Conservation (phyloP, 1,284 basidiomycete species). For the Trichosporon sp. region DNA sequence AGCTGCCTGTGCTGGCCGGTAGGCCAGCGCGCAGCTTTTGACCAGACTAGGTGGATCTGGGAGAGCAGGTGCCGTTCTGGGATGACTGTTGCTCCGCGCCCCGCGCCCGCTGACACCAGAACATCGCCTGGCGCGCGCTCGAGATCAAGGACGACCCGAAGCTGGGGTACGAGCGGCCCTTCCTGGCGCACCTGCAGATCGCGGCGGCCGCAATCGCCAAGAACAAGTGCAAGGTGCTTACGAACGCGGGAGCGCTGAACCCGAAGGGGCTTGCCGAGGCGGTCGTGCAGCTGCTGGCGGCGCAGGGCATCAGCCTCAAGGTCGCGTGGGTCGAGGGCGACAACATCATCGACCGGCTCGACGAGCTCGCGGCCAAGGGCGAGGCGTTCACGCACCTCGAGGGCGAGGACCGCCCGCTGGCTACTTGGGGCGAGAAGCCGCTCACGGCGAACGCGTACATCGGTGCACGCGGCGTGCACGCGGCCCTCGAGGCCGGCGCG, state of each 20-base stretch:
- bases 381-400: conserved; percentile 21
- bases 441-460: conserved; percentile 19
- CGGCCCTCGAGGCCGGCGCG: conserved; percentile 23
- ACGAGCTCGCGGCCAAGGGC: conserved; percentile 12
- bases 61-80: too few species aligned
- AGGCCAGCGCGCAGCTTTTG: neutral
- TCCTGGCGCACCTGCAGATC: conserved; percentile 19
- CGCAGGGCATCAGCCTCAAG: conserved; percentile 8
- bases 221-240: conserved; percentile 21
- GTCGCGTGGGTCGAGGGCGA: conserved; percentile 22
- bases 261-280: conserved; percentile 18
- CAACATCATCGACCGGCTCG: conserved; percentile 15
- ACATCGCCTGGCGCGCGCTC: conserved; percentile 23
- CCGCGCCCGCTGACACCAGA: conserved; percentile 12
- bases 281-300: conserved; percentile 11
- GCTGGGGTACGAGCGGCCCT: conserved; percentile 22
- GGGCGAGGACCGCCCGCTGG: conserved; percentile 7
- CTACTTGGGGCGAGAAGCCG: conserved; percentile 16
- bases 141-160: conserved; percentile 19
- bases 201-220: conserved; percentile 18
- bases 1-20: neutral
- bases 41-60: neutral
- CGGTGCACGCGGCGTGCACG: conserved; percentile 15
- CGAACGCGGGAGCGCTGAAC: conserved; percentile 28
- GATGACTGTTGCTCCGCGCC: too few species aligned